Percentiles rank a stretch among this genome's conserved stretches.
These are phyloP conservation scores for Fusarium buharicum DNA, from an alignment of 2,329 filamentous ascomycete genomes.

Conservation along the genomic window DNA sequence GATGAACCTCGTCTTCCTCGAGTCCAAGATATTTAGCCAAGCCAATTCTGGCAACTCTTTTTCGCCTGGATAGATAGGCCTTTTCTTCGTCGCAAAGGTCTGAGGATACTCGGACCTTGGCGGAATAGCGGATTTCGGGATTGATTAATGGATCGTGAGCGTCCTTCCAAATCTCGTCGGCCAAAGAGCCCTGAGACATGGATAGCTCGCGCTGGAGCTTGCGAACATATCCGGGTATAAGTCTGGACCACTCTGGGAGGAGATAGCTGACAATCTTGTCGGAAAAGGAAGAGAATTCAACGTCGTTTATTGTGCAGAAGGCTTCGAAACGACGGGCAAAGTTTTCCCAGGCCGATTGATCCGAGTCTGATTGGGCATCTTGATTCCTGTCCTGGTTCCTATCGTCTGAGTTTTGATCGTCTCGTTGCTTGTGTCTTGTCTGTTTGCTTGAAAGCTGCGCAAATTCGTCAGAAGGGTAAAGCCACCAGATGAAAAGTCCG, in stretches of 20 bases:
- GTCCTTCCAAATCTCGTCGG: slow-evolving; percentile 93
- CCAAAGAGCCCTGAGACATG: slow-evolving; percentile 86
- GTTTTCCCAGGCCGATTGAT: slow-evolving; percentile 58
- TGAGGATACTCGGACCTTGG: slow-evolving; percentile 81
- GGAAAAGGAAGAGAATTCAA: slow-evolving; percentile 65
- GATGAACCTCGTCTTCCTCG: slow-evolving; percentile 82
- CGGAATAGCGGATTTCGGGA: slow-evolving; percentile 86
- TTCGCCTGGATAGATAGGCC: slow-evolving; percentile 75
- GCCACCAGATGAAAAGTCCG: slow-evolving; percentile 56
- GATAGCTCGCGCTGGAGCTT: slow-evolving; percentile 91
- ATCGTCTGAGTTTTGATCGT: slow-evolving; percentile 11
- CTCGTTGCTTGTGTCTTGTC: slow-evolving; percentile 10
- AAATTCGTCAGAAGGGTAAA: slow-evolving; percentile 58
- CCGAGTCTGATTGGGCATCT: slow-evolving; percentile 32
- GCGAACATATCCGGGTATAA: slow-evolving; percentile 77
- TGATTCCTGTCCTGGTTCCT: slow-evolving; percentile 34
- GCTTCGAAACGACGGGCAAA: slow-evolving; percentile 61
- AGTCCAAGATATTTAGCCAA: slow-evolving; percentile 85
- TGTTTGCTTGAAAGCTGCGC: slow-evolving; percentile 48
- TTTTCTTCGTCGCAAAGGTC: slow-evolving; percentile 87
- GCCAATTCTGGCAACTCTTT: slow-evolving; percentile 73
- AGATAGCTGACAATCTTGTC: slow-evolving; percentile 75
- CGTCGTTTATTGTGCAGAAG: slow-evolving; percentile 64
- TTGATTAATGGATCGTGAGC: slow-evolving; percentile 85
- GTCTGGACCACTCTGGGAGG: slow-evolving; percentile 82